phyloP scores from a whole-genome alignment of 2,329 filamentous ascomycete genomes.

The Calonectria multiphialidica region DNA sequence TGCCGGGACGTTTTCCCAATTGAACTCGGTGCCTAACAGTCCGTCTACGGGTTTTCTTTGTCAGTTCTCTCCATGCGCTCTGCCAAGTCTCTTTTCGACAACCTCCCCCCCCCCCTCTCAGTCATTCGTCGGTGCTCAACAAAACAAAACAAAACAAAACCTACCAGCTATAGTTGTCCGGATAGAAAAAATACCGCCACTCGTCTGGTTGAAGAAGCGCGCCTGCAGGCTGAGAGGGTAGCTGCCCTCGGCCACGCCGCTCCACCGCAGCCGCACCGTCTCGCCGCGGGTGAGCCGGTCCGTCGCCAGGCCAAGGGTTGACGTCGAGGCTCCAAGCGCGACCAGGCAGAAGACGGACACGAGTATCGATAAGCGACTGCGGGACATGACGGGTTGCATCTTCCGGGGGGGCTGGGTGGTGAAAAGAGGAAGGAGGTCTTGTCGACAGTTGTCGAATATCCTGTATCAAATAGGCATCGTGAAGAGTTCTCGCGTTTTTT shows the following conservation, averaged over 20 bases:
- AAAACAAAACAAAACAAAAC: neutral
- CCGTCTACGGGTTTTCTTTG: neutral
- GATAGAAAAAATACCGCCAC: conserved; percentile 13
- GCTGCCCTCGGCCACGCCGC: neutral
- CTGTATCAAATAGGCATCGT: neutral
- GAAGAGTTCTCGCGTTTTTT: neutral
- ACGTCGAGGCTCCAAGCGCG: neutral
- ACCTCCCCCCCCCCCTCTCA: no score
- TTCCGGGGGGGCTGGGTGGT: neutral
- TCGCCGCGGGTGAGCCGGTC: conserved; percentile 7
- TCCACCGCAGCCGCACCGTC: conserved; percentile 2
- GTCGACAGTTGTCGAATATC: neutral
- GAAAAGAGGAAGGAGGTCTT: neutral
- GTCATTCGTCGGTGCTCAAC: neutral
- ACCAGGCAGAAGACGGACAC: neutral
- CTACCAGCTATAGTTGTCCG: conserved; percentile 13
- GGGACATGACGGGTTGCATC: neutral
- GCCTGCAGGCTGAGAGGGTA: conserved; percentile 22
- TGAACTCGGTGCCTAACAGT: neutral
- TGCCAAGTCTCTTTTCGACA: neutral
- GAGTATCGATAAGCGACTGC: neutral
- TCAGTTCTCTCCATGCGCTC: neutral
- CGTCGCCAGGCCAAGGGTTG: neutral
- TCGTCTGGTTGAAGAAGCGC: conserved; percentile 17
- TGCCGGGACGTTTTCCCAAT: conserved; percentile 11